A percentile compares a stretch with the other conserved stretches of the same genome.
Evolutionary conservation across 192 early-diverging fungal genomes (phyloP).

Genomic region (Glomus cerebriforme): DNA sequence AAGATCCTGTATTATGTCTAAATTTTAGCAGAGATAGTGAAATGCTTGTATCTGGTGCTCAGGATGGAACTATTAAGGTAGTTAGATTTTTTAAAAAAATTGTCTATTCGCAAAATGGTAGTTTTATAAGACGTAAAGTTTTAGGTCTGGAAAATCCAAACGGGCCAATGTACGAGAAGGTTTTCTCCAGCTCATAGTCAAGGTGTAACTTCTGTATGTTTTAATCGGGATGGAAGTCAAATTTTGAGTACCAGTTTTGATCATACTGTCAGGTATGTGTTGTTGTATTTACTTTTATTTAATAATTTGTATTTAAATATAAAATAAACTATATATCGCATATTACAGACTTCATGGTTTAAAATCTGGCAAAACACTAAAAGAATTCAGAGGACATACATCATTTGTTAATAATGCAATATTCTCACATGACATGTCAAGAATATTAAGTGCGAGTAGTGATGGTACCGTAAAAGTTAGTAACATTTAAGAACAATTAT

Average conservation of each 20-base stretch:
- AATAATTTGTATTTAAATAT: background rate
- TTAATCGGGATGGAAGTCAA: conserved; percentile 78
- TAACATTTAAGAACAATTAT: background rate
- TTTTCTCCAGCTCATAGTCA: conserved; percentile 84
- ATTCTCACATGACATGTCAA: conserved; percentile 70
- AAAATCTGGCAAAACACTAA: conserved; percentile 89
- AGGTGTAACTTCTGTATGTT: conserved; percentile 78
- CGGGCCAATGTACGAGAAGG: conserved; percentile 70
- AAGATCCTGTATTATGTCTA: conserved; percentile 76
- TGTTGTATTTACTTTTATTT: background rate
- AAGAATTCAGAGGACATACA: conserved; percentile 90
- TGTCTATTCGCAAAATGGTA: background rate
- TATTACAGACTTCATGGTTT: conserved; percentile 80
- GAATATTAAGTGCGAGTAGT: conserved; percentile 77
- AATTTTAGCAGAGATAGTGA: conserved; percentile 79
- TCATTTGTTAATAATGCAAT: conserved; percentile 83
- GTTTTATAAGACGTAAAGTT: background rate
- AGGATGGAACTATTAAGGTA: conserved; percentile 84
- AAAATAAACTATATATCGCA: background rate
- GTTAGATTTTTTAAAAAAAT: background rate
- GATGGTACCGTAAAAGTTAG: conserved; percentile 86
- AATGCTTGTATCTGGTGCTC: conserved; percentile 78
- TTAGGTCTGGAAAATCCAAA: conserved; percentile 79
- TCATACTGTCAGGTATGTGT: conserved; percentile 61
- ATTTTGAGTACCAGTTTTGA: conserved; percentile 84